Evolutionary conservation across 2,329 filamentous ascomycete genomes (phyloP).

Genomic region (Teratosphaeria pseudoeucalypti): DNA sequence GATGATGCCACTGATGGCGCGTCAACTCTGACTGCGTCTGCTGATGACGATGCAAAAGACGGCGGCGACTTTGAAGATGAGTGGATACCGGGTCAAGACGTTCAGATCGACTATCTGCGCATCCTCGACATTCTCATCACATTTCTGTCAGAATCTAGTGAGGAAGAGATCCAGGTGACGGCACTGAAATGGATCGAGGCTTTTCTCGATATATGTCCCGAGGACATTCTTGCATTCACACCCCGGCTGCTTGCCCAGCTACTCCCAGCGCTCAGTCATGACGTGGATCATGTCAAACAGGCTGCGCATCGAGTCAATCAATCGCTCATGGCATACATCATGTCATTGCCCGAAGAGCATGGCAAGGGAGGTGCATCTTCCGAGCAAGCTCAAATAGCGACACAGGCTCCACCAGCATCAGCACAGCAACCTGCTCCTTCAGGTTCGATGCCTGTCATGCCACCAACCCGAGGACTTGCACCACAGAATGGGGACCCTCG

Average conservation of each 20-base stretch:
- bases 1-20: constrained; percentile 28
- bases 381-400: constrained; percentile 3
- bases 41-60: constrained; percentile 41
- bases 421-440: constrained; percentile 1
- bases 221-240: constrained; percentile 90
- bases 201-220: constrained; percentile 93
- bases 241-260: constrained; percentile 86
- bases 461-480: constrained; percentile 1
- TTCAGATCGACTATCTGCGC: constrained; percentile 83
- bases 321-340: constrained; percentile 86
- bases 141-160: constrained; percentile 72
- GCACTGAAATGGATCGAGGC: constrained; percentile 90
- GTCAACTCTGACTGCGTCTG: constrained; percentile 18
- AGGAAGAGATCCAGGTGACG: constrained; percentile 85
- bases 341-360: constrained; percentile 64
- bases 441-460: background rate
- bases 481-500: constrained; percentile 5
- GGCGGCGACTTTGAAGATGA: constrained; percentile 63
- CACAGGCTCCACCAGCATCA: constrained; percentile 1
- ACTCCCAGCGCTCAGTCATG: constrained; percentile 85
- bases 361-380: constrained; percentile 24
- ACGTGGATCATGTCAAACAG: constrained; percentile 76
- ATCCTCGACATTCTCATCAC: constrained; percentile 86
- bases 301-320: constrained; percentile 83
- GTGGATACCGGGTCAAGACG: constrained; percentile 95